Evolutionary conservation across 1,284 basidiomycete genomes (phyloP), one percentile per base, ranked within the genome.

Genomic region (Trichosporon coremiiforme): DNA sequence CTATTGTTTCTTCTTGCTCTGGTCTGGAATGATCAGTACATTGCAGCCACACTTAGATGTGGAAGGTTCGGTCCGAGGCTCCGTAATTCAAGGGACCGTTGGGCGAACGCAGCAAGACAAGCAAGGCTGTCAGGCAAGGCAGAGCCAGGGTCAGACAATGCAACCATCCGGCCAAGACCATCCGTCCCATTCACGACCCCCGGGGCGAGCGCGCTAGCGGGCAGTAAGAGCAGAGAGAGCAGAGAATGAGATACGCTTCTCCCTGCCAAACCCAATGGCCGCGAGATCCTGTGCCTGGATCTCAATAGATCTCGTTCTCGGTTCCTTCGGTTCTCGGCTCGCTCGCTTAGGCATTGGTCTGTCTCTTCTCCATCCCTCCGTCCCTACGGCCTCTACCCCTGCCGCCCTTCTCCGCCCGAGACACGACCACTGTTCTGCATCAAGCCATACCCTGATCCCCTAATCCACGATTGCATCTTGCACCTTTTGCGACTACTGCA

Each of bases 241-340:
- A n/a, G n/a, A n/a, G n/a, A 33, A 60, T 17, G 57, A 31, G 29
- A 60, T 33, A 60, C 57, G 31, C n/a, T 60, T 60, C 57, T 31
- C 57, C 17, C 57, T n/a, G 57, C 12, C 57, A 31, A 60, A 60
- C 57, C 57, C 57, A 60, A 60, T 33, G 57, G 15, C 29, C 57
- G 29, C 29, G 57, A 60, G 57, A 60, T 60, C 57, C 57, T 60
- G 57, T 60, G 57, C 57, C 57, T 60, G 57, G 57, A 60, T 60
- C 57, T 60, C 7, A 7, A 31, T 10, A 60, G 57, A 60, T 60
- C 57, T 60, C 57, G 57, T 60, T 60, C 57, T 60, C 57, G 57
- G 57, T 60, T 60, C 57, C 6, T 31, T 33, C 57, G 29, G 57
- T 35, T 15, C 57, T 35, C 57, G 47, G 47, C 47, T 31, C 57